phyloP scores from a whole-genome alignment of 1,284 basidiomycete species.

The Ustilago curta region DNA sequence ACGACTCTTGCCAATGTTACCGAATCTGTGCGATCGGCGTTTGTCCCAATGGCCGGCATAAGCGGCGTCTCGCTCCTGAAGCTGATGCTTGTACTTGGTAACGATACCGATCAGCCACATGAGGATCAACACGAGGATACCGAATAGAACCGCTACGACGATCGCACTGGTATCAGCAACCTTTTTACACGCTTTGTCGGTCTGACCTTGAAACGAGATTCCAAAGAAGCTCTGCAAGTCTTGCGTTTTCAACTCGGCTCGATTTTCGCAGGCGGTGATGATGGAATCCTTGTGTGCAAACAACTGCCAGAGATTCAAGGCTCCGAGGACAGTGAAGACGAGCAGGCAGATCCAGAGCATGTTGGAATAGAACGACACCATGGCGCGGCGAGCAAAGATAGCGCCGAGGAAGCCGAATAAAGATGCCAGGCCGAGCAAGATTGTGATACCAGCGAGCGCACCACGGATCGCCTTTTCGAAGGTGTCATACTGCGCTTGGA shows the following conservation, averaged over 20 bases:
- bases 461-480: conserved; percentile 28
- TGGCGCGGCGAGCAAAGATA: conserved; percentile 8
- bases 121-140: conserved; percentile 26
- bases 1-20: conserved; percentile 11
- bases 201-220: conserved; percentile 6
- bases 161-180: conserved; percentile 19
- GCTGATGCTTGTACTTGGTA: conserved; percentile 32
- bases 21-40: conserved; percentile 2
- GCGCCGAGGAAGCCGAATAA: conserved; percentile 32
- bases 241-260: conserved; percentile 6
- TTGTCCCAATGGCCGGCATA: neutral
- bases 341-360: conserved; percentile 31
- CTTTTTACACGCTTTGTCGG: conserved; percentile 15
- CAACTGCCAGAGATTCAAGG: conserved; percentile 30
- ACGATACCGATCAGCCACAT: conserved; percentile 35
- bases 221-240: conserved; percentile 21
- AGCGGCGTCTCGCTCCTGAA: conserved; percentile 11
- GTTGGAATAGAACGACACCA: conserved; percentile 35
- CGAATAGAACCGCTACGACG: conserved; percentile 21
- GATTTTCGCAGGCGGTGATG: conserved; percentile 7
- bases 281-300: conserved; percentile 17
- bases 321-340: conserved; percentile 23
- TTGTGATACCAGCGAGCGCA: conserved; percentile 30
- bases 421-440: conserved; percentile 24
- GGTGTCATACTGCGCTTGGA: conserved; percentile 12